Base-by-base conservation (phyloP, 2,329 filamentous ascomycete genomes). In the Ophidiomyces ophidiicola region DNA sequence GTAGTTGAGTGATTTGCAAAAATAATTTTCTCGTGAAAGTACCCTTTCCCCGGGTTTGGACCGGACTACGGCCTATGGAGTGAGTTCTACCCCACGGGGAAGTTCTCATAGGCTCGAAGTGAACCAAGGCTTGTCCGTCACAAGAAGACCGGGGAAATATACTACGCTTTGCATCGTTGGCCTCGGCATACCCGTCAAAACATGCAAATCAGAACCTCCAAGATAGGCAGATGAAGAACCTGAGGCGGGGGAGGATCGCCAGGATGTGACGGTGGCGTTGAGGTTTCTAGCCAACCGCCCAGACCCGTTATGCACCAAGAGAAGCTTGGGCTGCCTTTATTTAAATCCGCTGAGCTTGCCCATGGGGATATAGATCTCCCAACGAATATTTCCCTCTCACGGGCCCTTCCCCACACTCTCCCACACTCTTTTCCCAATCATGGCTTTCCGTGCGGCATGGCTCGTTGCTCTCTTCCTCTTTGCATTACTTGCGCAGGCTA, bases 401-500 rank as follows among this genome's bases (percentile, higher is more conserved):
- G 1, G 11, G 30, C 1, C n/a, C 28, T n/a, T 17, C 2, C 17
- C 19, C 20, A 10, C n/a, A 17, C 5, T 4, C 14, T 8, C 8
- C 36, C 15, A n/a, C 7, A 6, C 20, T 14, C 11, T 3, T n/a
- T 32, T 11, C 11, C 20, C 21, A 28, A 39, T 34, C 10, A 40
- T 40, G 38, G 38, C 38, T 17, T 34, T 35, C 24, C 38, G 31
- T 11, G 24, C 32, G 17, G 38, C 26, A 15, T 40, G 38, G 38
- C 38, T 38, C 11, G 19, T 38, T 29, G 37, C 36, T 12, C 14
- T 44, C n/a, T 38, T 29, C 26, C 28, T 44, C 3, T 44, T 20
- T 26, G 30, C 37, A n/a, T 21, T 32, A n/a, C 14, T 26, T 24
- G 32, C 19, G 21, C 37, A 41, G 11, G 42, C 36, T n/a, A 18